Conservation (phyloP, 1,139 yeast genomes). For the Kurtzmaniella quercitrusa region DNA sequence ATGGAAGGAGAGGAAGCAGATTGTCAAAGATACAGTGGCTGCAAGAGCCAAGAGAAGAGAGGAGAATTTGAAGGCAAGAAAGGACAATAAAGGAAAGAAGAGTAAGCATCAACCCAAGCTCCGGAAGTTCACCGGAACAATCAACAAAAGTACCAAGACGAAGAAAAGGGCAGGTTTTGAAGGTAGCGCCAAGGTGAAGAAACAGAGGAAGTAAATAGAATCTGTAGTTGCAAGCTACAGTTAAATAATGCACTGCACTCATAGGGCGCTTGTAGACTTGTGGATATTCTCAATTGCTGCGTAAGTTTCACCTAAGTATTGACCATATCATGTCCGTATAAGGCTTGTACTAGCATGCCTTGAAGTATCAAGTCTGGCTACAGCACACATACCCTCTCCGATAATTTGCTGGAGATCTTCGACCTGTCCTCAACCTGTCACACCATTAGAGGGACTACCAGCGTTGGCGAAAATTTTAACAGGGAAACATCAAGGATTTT, state of each 20-base stretch:
- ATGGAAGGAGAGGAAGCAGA: constrained; percentile 82
- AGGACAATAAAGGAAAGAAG: constrained; percentile 73
- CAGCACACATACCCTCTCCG: too few species aligned
- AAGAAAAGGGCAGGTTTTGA: constrained; percentile 57
- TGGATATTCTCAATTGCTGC: too few species aligned
- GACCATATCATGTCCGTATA: too few species aligned
- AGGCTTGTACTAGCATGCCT: too few species aligned
- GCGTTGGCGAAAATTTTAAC: too few species aligned
- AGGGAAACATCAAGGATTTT: too few species aligned
- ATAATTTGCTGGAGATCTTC: too few species aligned
- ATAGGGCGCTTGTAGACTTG: too few species aligned
- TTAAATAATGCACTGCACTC: background rate
- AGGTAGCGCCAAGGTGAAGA: constrained; percentile 44
- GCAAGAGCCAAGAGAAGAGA: constrained; percentile 83
- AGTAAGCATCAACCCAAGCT: constrained; percentile 65
- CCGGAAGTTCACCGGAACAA: constrained; percentile 60
- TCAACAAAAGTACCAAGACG: constrained; percentile 27
- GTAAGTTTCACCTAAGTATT: too few species aligned
- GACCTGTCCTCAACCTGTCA: too few species aligned
- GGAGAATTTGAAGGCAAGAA: constrained; percentile 78
- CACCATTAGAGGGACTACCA: too few species aligned
- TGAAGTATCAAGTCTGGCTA: too few species aligned
- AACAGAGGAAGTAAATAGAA: constrained; percentile 12
- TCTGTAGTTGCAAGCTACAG: background rate
- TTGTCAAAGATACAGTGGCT: constrained; percentile 68